Base-by-base conservation (phyloP, 805 yeast genomes). In the Alloascoidea hylecoeti region DNA sequence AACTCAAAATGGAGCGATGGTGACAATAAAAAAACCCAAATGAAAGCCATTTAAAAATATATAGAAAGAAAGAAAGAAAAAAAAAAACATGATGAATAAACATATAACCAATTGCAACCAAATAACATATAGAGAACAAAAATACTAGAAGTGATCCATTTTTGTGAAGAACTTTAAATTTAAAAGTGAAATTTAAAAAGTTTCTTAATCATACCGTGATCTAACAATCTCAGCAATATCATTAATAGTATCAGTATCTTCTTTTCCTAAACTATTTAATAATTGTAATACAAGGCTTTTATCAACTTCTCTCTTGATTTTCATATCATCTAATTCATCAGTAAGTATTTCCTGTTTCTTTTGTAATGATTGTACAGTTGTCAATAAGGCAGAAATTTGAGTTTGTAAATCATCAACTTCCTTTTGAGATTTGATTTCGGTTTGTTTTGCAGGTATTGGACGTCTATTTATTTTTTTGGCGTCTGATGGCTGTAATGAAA, bases 311-410 rank as follows among this genome's bases (percentile, higher is more conserved):
- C 48, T 34, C 14, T 40, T 42, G 3, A 44, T 39, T 27, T 38
- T 45, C 33, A 41, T 43, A 9, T 41, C 45, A 15, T 45, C 49
- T 6, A 46, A 39, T 12, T 45, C 43, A 16, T 45, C 49, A 5
- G 35, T 35, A n/a, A 38, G 35, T 9, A 37, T 27, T 3, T 42
- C 45, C 30, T 46, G 47, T 17, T 43, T 38, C 35, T 40, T 41
- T 35, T 45, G 49, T 3, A 45, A 35, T 16, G 28, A 30, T 15
- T 45, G 39, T 16, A 45, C 23, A 4, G 49, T 47, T 6, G 40
- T 9, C 13, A 42, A 43, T 3, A 45, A 42, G 5, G 44, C 49
- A 19, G 45, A 47, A 23, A 46, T 43, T 34, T 37, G 39, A 13
- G 15, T 37, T 12, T 27, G 16, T n/a, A 37, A 15, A 32, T 33